Evolutionary conservation across 108 stramenopile species (phyloP).

Genomic region (Chaetoceros tenuissimus): DNA sequence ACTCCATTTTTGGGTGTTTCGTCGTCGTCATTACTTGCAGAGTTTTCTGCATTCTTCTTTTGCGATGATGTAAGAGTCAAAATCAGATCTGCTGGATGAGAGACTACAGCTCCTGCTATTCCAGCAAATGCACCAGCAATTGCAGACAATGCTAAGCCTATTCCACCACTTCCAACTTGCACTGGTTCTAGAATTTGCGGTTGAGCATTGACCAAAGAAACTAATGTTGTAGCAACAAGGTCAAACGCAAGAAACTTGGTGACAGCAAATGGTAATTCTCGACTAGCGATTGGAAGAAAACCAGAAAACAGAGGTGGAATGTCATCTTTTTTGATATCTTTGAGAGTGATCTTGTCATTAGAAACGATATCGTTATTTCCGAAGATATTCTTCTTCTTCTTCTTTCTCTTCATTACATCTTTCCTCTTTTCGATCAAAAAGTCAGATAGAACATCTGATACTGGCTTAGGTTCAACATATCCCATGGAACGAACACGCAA

Average conservation of each 20-base stretch:
- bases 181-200: conserved; percentile 46
- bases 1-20: conserved; percentile 6
- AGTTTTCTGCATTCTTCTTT: neutral
- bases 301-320: conserved; percentile 61
- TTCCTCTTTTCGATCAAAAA: conserved; percentile 33
- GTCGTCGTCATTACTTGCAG: neutral
- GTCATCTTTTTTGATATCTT: conserved; percentile 8
- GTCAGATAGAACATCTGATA: conserved; percentile 44
- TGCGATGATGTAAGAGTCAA: conserved; percentile 63
- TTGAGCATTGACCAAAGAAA: conserved; percentile 47
- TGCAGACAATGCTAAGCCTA: conserved; percentile 66
- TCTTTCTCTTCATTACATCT: neutral
- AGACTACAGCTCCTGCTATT: conserved; percentile 67
- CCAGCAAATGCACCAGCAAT: conserved; percentile 72
- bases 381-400: conserved; percentile 1
- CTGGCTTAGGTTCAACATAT: conserved; percentile 33
- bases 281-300: conserved; percentile 62
- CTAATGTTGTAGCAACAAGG: conserved; percentile 42
- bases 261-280: conserved; percentile 84
- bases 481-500: conserved; percentile 76
- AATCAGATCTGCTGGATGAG: conserved; percentile 85
- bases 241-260: conserved; percentile 83
- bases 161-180: conserved; percentile 69
- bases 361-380: neutral
- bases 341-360: neutral